Percentiles rank a stretch among this genome's conserved stretches.
Conservation (phyloP, 225 moss, liverwort and hornwort species). For the Bryoerythrophyllum caledonicum region DNA sequence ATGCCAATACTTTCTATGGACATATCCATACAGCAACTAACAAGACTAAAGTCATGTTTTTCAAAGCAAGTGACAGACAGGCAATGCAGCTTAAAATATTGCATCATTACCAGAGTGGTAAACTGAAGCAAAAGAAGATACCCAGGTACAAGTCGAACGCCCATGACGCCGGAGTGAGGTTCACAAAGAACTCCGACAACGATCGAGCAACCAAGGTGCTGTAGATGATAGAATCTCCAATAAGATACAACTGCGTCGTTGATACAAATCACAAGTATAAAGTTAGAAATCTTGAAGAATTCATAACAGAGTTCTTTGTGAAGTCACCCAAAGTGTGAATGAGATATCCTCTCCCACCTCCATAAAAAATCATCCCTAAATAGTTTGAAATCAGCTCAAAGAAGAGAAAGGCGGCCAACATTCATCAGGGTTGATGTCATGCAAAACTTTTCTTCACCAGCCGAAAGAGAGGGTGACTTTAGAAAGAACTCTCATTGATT, state of each 20-base stretch:
- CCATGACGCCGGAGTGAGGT: conserved; percentile 61
- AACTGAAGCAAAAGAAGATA: conserved; percentile 85
- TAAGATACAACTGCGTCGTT: conserved; percentile 70
- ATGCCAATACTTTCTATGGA: neutral
- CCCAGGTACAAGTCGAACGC: conserved; percentile 81
- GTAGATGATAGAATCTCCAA: conserved; percentile 91
- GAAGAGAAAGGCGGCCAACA: too few relatives aligned
- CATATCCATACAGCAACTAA: conserved; percentile 1
- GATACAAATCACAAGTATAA: conserved; percentile 13
- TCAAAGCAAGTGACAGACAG: neutral
- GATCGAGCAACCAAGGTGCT: conserved; percentile 90
- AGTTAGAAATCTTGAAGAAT: neutral
- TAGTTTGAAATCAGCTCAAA: too few relatives aligned
- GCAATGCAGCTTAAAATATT: conserved; percentile 13
- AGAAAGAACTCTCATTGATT: neutral
- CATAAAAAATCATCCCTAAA: too few relatives aligned
- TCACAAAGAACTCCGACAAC: conserved; percentile 64
- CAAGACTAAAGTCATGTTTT: neutral
- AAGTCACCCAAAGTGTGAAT: too few relatives aligned
- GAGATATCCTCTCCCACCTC: too few relatives aligned
- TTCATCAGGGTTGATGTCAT: too few relatives aligned
- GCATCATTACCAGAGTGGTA: conserved; percentile 84
- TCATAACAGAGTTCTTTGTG: too few relatives aligned
- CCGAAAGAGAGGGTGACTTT: too few relatives aligned
- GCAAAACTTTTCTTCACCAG: too few relatives aligned